Evolutionary conservation across 176 grass and related monocot genomes (phyloP).

Genomic region (Eremochloa ophiuroides): DNA sequence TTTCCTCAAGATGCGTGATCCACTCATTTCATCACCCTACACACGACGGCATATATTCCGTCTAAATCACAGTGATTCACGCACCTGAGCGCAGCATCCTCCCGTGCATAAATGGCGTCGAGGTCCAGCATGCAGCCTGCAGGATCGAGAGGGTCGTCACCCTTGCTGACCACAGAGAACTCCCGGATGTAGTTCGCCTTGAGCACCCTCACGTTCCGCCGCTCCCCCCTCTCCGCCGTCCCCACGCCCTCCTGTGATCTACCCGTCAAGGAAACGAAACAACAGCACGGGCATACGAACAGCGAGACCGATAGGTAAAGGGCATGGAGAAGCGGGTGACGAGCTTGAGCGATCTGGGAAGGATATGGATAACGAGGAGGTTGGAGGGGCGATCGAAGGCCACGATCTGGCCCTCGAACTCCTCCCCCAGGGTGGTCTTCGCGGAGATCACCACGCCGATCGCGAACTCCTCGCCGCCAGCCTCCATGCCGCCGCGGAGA

Average conservation of each 20-base stretch:
- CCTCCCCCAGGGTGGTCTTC: constrained; percentile 73
- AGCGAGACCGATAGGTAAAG: background rate
- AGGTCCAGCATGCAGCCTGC: constrained; percentile 72
- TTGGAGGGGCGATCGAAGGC: constrained; percentile 82
- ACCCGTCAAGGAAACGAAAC: constrained; percentile 46
- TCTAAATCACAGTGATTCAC: background rate
- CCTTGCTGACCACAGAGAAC: constrained; percentile 55
- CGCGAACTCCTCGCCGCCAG: constrained; percentile 73
- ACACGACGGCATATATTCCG: background rate
- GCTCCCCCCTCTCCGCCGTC: constrained; percentile 39
- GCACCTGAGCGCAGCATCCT: constrained; percentile 82
- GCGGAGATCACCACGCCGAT: constrained; percentile 74
- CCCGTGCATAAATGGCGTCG: constrained; percentile 61
- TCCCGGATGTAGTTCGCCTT: constrained; percentile 93
- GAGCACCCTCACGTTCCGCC: constrained; percentile 68
- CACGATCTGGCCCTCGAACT: constrained; percentile 91
- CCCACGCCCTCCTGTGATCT: constrained; percentile 81
- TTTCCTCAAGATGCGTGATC: background rate
- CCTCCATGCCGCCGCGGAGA: constrained; percentile 34
- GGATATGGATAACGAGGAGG: constrained; percentile 98
- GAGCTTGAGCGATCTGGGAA: constrained; percentile 16
- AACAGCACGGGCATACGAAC: background rate
- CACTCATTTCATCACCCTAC: background rate
- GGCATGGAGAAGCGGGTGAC: background rate
- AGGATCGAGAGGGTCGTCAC: constrained; percentile 75